Evolutionary conservation across 495 filamentous ascomycete species (phyloP).

Genomic region (Aspergillus sclerotiicarbonarius): DNA sequence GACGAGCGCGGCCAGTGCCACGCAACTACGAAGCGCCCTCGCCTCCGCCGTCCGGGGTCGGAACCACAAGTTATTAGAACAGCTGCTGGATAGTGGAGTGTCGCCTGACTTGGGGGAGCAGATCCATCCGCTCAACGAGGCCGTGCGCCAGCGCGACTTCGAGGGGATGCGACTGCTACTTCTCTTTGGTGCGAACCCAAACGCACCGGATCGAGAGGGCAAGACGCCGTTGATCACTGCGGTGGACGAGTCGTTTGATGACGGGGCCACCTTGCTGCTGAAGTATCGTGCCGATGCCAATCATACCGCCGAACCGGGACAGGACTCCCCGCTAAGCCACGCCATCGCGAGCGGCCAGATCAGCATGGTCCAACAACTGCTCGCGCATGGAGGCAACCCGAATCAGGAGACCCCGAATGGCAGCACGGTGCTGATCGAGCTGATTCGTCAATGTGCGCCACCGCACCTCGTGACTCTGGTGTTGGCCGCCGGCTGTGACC

Average conservation of each 20-base stretch:
- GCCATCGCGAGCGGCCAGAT: slow-evolving; percentile 35
- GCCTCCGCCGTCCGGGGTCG: slow-evolving; percentile 36
- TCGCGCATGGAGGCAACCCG: slow-evolving; percentile 48
- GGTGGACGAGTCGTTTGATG: slow-evolving; percentile 42
- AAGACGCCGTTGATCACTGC: slow-evolving; percentile 41
- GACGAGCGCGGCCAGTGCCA: slow-evolving; percentile 4
- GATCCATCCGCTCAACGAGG: slow-evolving; percentile 38
- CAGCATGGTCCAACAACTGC: slow-evolving; percentile 42
- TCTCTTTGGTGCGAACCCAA: slow-evolving; percentile 47
- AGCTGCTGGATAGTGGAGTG: slow-evolving; percentile 51
- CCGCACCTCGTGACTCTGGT: slow-evolving; percentile 44
- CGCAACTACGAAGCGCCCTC: slow-evolving; percentile 7
- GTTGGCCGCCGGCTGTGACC: slow-evolving; percentile 46
- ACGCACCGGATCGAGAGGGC: slow-evolving; percentile 37
- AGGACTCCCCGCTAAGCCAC: slow-evolving; percentile 41
- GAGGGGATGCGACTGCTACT: slow-evolving; percentile 49
- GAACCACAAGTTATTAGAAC: slow-evolving; percentile 48
- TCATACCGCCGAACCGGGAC: slow-evolving; percentile 32
- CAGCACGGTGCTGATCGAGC: slow-evolving; percentile 44
- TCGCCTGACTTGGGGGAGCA: slow-evolving; percentile 40
- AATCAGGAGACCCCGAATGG: slow-evolving; percentile 42
- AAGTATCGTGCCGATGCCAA: slow-evolving; percentile 53
- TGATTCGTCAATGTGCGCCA: slow-evolving; percentile 45
- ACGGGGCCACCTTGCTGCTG: slow-evolving; percentile 45
- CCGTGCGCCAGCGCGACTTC: slow-evolving; percentile 41